Conservation (phyloP, 805 yeast genomes). For the Kuraishia molischiana region DNA sequence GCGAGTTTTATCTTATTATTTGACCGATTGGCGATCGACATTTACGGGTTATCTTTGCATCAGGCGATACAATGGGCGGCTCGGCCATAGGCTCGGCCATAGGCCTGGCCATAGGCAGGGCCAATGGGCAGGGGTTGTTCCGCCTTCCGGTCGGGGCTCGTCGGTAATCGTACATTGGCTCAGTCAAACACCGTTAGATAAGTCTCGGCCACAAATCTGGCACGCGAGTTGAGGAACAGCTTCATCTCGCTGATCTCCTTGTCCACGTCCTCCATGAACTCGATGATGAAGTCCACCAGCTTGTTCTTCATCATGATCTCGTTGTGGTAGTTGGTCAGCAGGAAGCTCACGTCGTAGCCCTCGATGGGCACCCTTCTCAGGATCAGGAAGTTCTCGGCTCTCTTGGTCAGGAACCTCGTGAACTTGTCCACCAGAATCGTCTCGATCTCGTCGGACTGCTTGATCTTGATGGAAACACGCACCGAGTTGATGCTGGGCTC, state of each 20-base stretch:
- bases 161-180: too few relatives aligned
- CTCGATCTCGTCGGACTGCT: conserved; percentile 97
- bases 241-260: conserved; percentile 98
- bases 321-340: conserved; percentile 89
- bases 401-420: conserved; percentile 84
- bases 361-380: conserved; percentile 84
- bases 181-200: conserved; percentile 83
- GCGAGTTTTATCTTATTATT: too few relatives aligned
- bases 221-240: conserved; percentile 91
- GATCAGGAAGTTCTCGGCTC: conserved; percentile 92
- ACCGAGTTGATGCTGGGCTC: conserved; percentile 93
- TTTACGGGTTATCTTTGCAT: too few relatives aligned
- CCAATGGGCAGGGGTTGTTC: neutral
- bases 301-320: conserved; percentile 93
- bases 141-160: too few relatives aligned
- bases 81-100: neutral
- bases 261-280: conserved; percentile 98
- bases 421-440: conserved; percentile 90
- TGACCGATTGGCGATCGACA: too few relatives aligned
- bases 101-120: neutral
- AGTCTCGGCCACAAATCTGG: conserved; percentile 95
- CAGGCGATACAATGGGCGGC: neutral
- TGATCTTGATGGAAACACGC: conserved; percentile 83
- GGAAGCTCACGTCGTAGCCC: conserved; percentile 88
- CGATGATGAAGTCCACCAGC: conserved; percentile 92